A percentile compares a stretch with the other conserved stretches of the same genome.
Conservation (phyloP, 2,329 filamentous ascomycete genomes). For the Aureobasidium uvarum region DNA sequence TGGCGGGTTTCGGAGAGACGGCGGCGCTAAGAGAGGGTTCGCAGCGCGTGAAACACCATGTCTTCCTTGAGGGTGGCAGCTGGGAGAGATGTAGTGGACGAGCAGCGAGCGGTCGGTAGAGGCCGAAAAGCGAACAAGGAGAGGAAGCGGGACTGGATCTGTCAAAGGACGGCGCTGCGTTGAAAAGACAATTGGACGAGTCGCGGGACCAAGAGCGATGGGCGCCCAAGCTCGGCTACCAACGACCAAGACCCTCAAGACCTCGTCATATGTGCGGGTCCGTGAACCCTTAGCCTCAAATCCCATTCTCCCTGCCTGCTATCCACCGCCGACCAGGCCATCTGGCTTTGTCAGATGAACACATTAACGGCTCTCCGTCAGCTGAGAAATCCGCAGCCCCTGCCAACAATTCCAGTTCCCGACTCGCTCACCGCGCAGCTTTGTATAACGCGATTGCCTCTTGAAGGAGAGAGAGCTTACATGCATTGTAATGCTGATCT, state of each 20-base stretch:
- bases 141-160: constrained; percentile 22
- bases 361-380: constrained; percentile 9
- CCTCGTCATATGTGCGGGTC: constrained; percentile 17
- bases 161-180: constrained; percentile 13
- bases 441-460: background rate
- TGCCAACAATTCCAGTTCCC: background rate
- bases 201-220: constrained; percentile 12
- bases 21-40: constrained; percentile 16
- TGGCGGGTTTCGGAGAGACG: constrained; percentile 14
- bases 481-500: constrained; percentile 3
- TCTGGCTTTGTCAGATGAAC: constrained; percentile 18
- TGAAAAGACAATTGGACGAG: constrained; percentile 22
- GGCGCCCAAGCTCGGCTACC: constrained; percentile 13
- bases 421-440: background rate
- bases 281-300: constrained; percentile 14
- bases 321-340: background rate
- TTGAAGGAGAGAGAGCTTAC: background rate
- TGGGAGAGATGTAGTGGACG: background rate
- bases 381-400: constrained; percentile 12
- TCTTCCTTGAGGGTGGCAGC: constrained; percentile 10
- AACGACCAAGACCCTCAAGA: background rate
- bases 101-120: background rate
- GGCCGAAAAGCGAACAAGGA: constrained; percentile 7
- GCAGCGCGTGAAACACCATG: constrained; percentile 25
- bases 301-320: constrained; percentile 11